Evolutionary conservation across 2,329 filamentous ascomycete genomes (phyloP).

Genomic region (Helotiales sp.): DNA sequence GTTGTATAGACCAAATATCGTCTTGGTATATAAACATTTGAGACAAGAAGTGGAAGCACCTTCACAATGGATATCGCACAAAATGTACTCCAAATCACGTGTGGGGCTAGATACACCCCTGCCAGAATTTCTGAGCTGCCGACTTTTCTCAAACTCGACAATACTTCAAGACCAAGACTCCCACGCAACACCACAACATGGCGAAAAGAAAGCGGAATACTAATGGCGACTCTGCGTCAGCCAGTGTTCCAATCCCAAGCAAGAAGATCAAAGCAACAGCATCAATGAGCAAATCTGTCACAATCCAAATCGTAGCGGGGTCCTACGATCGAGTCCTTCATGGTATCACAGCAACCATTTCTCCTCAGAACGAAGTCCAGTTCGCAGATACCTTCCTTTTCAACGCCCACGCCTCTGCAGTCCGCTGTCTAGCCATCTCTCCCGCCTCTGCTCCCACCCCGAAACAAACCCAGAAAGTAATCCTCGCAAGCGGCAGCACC

Average conservation of each 20-base stretch:
- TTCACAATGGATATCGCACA: too few relatives aligned
- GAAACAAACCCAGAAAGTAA: slow-evolving; percentile 74
- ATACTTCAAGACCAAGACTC: background rate
- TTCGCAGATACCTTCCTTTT: slow-evolving; percentile 96
- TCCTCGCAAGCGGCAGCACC: slow-evolving; percentile 87
- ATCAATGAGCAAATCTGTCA: slow-evolving; percentile 40
- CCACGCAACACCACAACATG: slow-evolving; percentile 24
- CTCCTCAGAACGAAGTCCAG: slow-evolving; percentile 48
- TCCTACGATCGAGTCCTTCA: slow-evolving; percentile 94
- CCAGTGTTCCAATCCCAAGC: slow-evolving; percentile 11
- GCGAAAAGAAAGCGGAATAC: slow-evolving; percentile 35
- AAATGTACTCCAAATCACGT: too few relatives aligned
- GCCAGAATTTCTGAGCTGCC: background rate
- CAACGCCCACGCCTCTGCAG: slow-evolving; percentile 86
- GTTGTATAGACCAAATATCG: too few relatives aligned
- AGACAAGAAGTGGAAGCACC: too few relatives aligned
- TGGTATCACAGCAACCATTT: slow-evolving; percentile 77
- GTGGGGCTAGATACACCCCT: too few relatives aligned
- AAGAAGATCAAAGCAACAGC: slow-evolving; percentile 31
- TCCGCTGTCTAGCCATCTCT: slow-evolving; percentile 86
- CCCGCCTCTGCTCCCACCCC: slow-evolving; percentile 63
- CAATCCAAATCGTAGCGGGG: slow-evolving; percentile 87
- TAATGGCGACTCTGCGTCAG: slow-evolving; percentile 19
- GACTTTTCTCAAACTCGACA: background rate
- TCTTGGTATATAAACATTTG: background rate